A percentile compares a stretch with the other conserved stretches of the same genome.
phyloP scores from a whole-genome alignment of 129 eudicot genomes.

The Pseudognaphalium luteoalbum region DNA sequence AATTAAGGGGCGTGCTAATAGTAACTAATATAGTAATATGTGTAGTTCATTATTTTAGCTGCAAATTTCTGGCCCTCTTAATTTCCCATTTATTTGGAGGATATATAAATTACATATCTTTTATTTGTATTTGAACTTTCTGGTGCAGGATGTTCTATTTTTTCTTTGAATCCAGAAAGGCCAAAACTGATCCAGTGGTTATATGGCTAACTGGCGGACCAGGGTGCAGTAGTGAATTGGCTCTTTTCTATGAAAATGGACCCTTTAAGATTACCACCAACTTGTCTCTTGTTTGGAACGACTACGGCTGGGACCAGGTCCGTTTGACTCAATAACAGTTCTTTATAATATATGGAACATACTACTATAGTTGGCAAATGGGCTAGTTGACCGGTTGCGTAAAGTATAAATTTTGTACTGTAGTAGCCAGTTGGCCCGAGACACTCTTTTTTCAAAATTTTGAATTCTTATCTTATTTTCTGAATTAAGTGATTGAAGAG shows the following conservation, averaged over 20 bases:
- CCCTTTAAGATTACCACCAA: slow-evolving; percentile 71
- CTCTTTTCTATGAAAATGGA: slow-evolving; percentile 92
- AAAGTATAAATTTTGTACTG: background rate
- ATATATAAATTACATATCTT: background rate
- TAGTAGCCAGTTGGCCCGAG: background rate
- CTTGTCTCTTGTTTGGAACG: slow-evolving; percentile 80
- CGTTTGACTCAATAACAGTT: slow-evolving; percentile 1
- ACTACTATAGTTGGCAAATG: background rate
- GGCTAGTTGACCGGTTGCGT: background rate
- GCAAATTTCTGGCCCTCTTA: background rate
- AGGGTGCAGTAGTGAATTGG: slow-evolving; percentile 85
- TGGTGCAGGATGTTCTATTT: slow-evolving; percentile 86
- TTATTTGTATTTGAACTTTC: background rate
- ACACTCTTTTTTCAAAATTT: background rate
- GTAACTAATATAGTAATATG: too few relatives aligned
- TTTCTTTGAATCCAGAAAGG: slow-evolving; percentile 80
- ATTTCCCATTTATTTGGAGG: background rate
- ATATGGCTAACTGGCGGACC: slow-evolving; percentile 96
- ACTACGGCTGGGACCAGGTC: slow-evolving; percentile 92
- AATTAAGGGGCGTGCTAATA: too few relatives aligned
- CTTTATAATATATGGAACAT: background rate
- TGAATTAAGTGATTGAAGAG: background rate
- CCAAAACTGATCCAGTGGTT: slow-evolving; percentile 70
- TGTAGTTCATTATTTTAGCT: background rate
- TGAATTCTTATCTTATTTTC: background rate